Evolutionary conservation across 2,329 filamentous ascomycete genomes (phyloP).

Genomic region (Monosporascus sp.): DNA sequence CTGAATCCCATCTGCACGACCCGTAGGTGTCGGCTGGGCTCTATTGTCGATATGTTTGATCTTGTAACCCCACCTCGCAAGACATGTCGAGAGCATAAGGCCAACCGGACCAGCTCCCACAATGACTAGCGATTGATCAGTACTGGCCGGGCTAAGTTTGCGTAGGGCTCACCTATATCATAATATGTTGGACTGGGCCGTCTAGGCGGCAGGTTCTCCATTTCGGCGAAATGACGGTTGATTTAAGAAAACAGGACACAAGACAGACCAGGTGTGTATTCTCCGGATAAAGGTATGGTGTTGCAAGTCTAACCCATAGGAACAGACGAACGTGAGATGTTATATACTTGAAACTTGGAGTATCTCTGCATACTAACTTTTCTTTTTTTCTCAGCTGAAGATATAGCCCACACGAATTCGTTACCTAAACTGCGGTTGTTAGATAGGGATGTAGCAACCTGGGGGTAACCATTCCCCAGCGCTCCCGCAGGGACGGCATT

Average conservation of each 20-base stretch:
- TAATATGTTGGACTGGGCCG: slow-evolving; percentile 24
- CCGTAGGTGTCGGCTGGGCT: slow-evolving; percentile 75
- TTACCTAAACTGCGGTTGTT: too few relatives aligned
- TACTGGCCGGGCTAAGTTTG: slow-evolving; percentile 1
- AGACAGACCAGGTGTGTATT: neutral
- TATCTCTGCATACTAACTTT: too few relatives aligned
- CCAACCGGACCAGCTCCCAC: slow-evolving; percentile 87
- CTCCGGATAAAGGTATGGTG: neutral
- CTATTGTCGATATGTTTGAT: slow-evolving; percentile 95
- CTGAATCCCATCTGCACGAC: slow-evolving; percentile 87
- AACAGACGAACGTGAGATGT: neutral
- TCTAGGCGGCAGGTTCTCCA: slow-evolving; percentile 18
- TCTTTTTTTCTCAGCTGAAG: too few relatives aligned
- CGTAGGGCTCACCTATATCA: slow-evolving; percentile 36
- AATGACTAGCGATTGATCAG: slow-evolving; percentile 55
- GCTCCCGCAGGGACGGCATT: too few relatives aligned
- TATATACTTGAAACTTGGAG: too few relatives aligned
- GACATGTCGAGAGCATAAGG: slow-evolving; percentile 78
- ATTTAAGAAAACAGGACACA: slow-evolving; percentile 1
- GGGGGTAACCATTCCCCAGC: too few relatives aligned
- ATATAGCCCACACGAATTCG: too few relatives aligned
- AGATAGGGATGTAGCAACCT: too few relatives aligned
- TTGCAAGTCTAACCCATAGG: neutral
- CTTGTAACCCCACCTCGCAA: slow-evolving; percentile 89
- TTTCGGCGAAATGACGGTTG: slow-evolving; percentile 4